Evolutionary conservation across 1,139 yeast species (phyloP).

Genomic region (Kluyveromyces sp.): DNA sequence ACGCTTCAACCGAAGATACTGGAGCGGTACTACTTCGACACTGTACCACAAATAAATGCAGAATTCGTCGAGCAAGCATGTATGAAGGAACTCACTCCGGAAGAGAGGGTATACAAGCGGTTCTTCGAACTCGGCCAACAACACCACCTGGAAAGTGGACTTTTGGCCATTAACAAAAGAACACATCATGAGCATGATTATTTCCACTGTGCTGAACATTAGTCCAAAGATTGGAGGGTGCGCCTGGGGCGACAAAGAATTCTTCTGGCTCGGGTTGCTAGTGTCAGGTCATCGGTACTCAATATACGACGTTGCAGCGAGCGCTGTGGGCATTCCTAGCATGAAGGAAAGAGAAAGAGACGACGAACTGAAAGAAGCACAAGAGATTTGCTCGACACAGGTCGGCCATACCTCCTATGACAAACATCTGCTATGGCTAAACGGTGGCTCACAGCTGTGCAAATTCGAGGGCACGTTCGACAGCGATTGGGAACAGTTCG

Average conservation of each 20-base stretch:
- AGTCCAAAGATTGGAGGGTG: slow-evolving; percentile 33
- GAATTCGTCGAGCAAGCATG: slow-evolving; percentile 11
- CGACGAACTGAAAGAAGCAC: slow-evolving; percentile 2
- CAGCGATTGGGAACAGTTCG: slow-evolving; percentile 9
- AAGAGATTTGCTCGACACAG: slow-evolving; percentile 11
- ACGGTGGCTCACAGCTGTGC: slow-evolving; percentile 15
- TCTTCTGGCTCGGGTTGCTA: slow-evolving; percentile 51
- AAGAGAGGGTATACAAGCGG: slow-evolving; percentile 32
- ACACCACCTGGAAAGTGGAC: slow-evolving; percentile 45
- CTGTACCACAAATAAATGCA: slow-evolving; percentile 6
- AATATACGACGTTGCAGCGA: slow-evolving; percentile 9
- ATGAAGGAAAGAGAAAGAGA: slow-evolving; percentile 4
- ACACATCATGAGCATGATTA: slow-evolving; percentile 36
- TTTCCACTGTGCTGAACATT: slow-evolving; percentile 34
- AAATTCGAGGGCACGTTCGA: slow-evolving; percentile 8
- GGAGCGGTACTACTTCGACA: slow-evolving; percentile 26
- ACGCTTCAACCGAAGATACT: slow-evolving; percentile 12
- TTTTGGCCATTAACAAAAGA: slow-evolving; percentile 38
- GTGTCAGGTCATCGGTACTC: slow-evolving; percentile 30
- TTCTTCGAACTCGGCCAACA: slow-evolving; percentile 30
- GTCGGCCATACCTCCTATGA: slow-evolving; percentile 10
- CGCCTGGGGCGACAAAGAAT: slow-evolving; percentile 51
- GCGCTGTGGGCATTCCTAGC: slow-evolving; percentile 9
- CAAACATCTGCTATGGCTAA: slow-evolving; percentile 12
- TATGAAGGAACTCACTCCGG: slow-evolving; percentile 21